Base-by-base conservation (phyloP, 78 protist genomes). In the Tieghemostelium lacteum region DNA sequence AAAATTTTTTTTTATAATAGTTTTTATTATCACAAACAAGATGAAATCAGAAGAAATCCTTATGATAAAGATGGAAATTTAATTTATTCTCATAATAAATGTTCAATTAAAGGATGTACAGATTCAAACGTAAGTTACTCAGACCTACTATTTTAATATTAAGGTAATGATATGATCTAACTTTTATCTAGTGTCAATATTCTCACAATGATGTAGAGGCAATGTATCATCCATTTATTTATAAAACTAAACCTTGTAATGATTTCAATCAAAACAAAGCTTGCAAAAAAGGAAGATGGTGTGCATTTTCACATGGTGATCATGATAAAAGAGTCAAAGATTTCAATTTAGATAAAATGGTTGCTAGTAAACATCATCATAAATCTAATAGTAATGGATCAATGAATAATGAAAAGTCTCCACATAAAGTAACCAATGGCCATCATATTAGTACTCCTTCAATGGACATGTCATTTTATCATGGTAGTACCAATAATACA, bases 201-300 rank as follows among this genome's bases (percentile, higher is more conserved):
- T 52, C 91, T 29, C 91, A 83, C 36, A 83, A 83, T 42, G 91
- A 83, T 69, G 77, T 83, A 7, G 91, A 83, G 39, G 58, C 65
- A 29, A 83, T 83, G 91, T 83, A 83, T 50, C 91, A 83, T 58
- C 91, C 91, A 58, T 1, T n/a, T 4, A 73, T 83, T 12, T 83
- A 69, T 42, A 83, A 83, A 42, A 83, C 91, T 6, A 83, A 42
- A 17, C 16, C 29, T 10, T 83, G 91, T 83, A 69, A 83, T 42
- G 78, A 83, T 42, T 58, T 14, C 42, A 8, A n/a, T n/a, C 24
- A 24, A 19, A 39, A 22, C n/a, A 57, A 57, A 19, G 55, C 60
- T 19, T 83, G 91, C 28, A 83, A 83, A 70, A 83, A 83, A 33
- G 71, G 78, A 26, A 33, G 88, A 55, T 83, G 91, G 91, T 83